A percentile compares a stretch with the other conserved stretches of the same genome.
These are phyloP conservation scores for Xylariaceae sp. DNA, from an alignment of 2,329 filamentous ascomycete genomes.

Conservation along the genomic window DNA sequence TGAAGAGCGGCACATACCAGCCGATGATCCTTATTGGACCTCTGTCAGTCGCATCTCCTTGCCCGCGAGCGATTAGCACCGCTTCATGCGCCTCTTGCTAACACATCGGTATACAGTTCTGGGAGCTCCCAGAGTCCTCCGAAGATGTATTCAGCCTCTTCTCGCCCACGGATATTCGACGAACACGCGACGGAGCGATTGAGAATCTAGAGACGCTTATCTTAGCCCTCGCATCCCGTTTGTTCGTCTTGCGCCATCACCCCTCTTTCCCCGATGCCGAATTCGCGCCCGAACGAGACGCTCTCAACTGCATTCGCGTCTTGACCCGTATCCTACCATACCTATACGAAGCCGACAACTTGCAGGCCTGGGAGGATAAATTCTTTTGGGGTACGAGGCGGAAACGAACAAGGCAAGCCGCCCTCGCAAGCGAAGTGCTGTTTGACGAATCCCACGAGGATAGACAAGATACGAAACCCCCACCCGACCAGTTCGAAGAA, in stretches of 20 bases:
- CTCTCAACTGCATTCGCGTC: constrained; percentile 91
- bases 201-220: constrained; percentile 88
- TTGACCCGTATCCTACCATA: constrained; percentile 86
- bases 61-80: constrained; percentile 3
- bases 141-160: constrained; percentile 98
- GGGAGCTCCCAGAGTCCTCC: constrained; percentile 90
- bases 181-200: constrained; percentile 76
- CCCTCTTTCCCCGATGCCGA: constrained; percentile 85
- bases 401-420: constrained; percentile 61
- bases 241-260: constrained; percentile 78
- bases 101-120: constrained; percentile 58
- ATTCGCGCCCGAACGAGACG: constrained; percentile 73
- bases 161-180: constrained; percentile 79
- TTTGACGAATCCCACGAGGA: constrained; percentile 69
- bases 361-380: constrained; percentile 79
- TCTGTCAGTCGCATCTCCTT: constrained; percentile 55
- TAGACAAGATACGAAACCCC: constrained; percentile 41
- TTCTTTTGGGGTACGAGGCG: constrained; percentile 84
- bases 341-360: constrained; percentile 79
- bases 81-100: constrained; percentile 16
- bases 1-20: constrained; percentile 81
- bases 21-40: constrained; percentile 88
- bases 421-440: constrained; percentile 67
- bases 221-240: constrained; percentile 72
- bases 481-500: constrained; percentile 65